A percentile compares a stretch with the other conserved stretches of the same genome.
Evolutionary conservation across 805 yeast genomes (phyloP).

Genomic region (Kodamaea sagamina): DNA sequence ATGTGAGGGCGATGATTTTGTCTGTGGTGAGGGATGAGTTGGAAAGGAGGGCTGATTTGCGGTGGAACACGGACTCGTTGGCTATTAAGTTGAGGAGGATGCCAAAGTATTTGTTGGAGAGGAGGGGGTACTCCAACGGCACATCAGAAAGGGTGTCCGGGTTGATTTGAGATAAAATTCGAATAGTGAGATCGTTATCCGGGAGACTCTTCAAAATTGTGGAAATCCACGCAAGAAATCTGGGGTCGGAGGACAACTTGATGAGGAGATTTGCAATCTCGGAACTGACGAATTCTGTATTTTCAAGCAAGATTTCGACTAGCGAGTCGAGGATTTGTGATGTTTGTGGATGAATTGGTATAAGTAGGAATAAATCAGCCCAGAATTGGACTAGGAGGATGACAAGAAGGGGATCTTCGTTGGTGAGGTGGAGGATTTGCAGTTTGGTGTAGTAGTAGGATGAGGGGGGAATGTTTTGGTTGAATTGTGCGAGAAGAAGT

Average conservation of each 20-base stretch:
- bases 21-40: conserved; percentile 24
- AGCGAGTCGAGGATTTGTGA: not conserved
- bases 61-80: conserved; percentile 19
- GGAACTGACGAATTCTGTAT: conserved; percentile 9
- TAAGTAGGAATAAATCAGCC: conserved; percentile 19
- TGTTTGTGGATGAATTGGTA: not conserved
- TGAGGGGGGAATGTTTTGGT: conserved; percentile 9
- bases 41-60: conserved; percentile 13
- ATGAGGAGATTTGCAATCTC: conserved; percentile 24
- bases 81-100: conserved; percentile 28
- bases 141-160: conserved; percentile 18
- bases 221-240: conserved; percentile 5
- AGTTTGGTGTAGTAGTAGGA: conserved; percentile 15
- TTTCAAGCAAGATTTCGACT: not conserved
- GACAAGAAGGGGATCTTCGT: conserved; percentile 30
- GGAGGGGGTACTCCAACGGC: conserved; percentile 17
- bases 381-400: conserved; percentile 29
- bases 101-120: conserved; percentile 25
- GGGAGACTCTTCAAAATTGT: not conserved
- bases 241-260: conserved; percentile 6
- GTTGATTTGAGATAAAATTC: conserved; percentile 22
- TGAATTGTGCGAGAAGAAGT: conserved; percentile 17
- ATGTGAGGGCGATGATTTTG: conserved; percentile 22
- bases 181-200: not conserved
- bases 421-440: conserved; percentile 16